Base-by-base conservation (phyloP, 805 yeast genomes). In the Nakazawaea holstii region DNA sequence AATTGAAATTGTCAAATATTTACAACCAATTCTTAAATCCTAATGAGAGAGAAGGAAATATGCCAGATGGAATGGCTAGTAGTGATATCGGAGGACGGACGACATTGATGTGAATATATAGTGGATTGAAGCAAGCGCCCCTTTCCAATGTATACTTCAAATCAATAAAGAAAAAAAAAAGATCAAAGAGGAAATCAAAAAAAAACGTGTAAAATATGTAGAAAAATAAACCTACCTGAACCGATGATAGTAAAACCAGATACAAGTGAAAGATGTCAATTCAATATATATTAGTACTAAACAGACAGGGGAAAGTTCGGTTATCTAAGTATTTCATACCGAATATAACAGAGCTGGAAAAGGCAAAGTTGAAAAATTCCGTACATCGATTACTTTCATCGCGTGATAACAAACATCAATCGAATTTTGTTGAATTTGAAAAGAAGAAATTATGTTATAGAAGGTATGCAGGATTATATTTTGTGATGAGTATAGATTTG, bases 291-390 rank as follows among this genome's bases (percentile, higher is more conserved):
- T 66, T 91, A 37, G 84, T 92, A 39, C 82, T 92, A 62, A 92
- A 92, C 62, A 76, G 96, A 49, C 97, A 92, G 67, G 98, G 99
- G n/a, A 87, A 87, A 54, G 80, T 92, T 20, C 77, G 99, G 50
- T 68, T 92, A 13, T 83, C 87, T 7, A 85, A 89, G 62, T 91
- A 95, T 91, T 92, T 53, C 57, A 61, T 49, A 51, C 39, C 49
- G 8, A 32, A 20, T 11, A 33, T 42, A 6, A 43, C 69, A 59
- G 75, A 76, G 38, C 56, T 61, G 3, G 80, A 77, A 50, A 76
- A 79, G 53, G 57, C 68, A 46, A 68, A 64, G 42, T 55, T 76
- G 35, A 78, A 80, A 27, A 69, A 71, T 20, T 88, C 86, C 38
- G 82, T 89, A 10, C 96, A 91, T 66, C 74, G 90, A 49, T 68